Evolutionary conservation across 805 yeast genomes (phyloP), one percentile per base, ranked within the genome.

Genomic region (Lipomyces spencermartinsiae): DNA sequence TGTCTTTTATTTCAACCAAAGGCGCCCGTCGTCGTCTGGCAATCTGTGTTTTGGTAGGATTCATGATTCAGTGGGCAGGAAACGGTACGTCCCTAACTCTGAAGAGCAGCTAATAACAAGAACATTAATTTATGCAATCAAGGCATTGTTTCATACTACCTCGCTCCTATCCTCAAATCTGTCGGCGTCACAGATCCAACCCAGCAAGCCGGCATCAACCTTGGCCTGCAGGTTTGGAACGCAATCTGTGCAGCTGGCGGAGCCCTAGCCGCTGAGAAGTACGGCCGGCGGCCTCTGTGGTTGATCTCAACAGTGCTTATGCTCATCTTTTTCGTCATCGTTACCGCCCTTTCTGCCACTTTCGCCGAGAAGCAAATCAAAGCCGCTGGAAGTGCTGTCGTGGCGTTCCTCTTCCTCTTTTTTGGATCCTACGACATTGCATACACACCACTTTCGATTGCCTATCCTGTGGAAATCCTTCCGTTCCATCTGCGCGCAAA

Each of bases 171-270:
- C n/a, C 80, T 86, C 71, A 73, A 77, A 65, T 82, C 86, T 29
- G 84, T 86, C 75, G 88, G 89, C 67, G 83, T 86, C 73, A 83
- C 84, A 59, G 82, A 82, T 16, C 76, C 80, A 29, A 76, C 76
- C 61, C 74, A 77, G 64, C 86, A 85, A 75, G 80, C 84, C 66
- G 75, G 82, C 61, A 81, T 85, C 74, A 85, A 86, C 74, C 87
- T 85, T 65, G 82, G 83, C 67, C 80, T 85, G 70, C 82, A 80
- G 82, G 76, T 83, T 63, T 84, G 79, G 75, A 84, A 84, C 78
- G 69, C 77, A 31, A 68, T 77, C 9, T 76, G 78, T 53, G 59
- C 61, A 43, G 64, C 75, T 64, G 14, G 29, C 5, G 56, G 56
- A 12, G 56, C 56, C 7, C 9, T 51, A 29, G 68, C 75, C 54